phyloP scores from a whole-genome alignment of 2,329 filamentous ascomycete genomes.

The Diaporthe helianthi region DNA sequence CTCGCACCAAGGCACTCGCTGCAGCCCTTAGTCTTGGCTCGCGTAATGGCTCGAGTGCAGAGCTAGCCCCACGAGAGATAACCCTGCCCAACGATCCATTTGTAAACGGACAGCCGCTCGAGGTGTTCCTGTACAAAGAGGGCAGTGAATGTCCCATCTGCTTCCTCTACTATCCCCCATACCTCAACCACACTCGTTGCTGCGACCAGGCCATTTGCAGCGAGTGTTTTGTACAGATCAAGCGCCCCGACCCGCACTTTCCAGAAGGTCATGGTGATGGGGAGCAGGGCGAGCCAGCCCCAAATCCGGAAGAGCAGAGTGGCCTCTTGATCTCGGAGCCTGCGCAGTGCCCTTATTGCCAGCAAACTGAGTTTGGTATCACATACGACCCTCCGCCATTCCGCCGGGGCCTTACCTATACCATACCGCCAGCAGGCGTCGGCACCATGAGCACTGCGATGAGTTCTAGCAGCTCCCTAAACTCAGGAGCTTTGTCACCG shows the following conservation, averaged over 20 bases:
- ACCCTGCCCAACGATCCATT: constrained; percentile 81
- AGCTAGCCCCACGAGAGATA: constrained; percentile 80
- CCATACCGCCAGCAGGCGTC: constrained; percentile 54
- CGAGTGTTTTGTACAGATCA: constrained; percentile 99
- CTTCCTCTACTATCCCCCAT: constrained; percentile 93
- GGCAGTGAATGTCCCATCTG: constrained; percentile 93
- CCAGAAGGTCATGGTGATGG: constrained; percentile 76
- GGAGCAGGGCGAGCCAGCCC: constrained; percentile 45
- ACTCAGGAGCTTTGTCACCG: constrained; percentile 59
- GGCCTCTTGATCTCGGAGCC: constrained; percentile 87
- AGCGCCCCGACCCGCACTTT: constrained; percentile 88
- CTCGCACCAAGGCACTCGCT: constrained; percentile 87
- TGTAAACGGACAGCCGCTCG: constrained; percentile 92
- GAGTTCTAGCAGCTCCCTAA: constrained; percentile 85
- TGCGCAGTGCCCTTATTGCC: constrained; percentile 92
- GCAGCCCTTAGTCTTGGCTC: constrained; percentile 78
- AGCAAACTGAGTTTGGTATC: constrained; percentile 94
- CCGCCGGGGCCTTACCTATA: constrained; percentile 79
- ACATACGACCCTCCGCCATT: constrained; percentile 92
- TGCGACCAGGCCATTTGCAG: constrained; percentile 97
- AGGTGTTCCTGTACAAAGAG: constrained; percentile 93
- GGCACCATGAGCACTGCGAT: constrained; percentile 72
- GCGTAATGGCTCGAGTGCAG: constrained; percentile 73
- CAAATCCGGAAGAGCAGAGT: constrained; percentile 57
- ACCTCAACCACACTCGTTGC: constrained; percentile 91